Evolutionary conservation across 192 early-diverging fungal genomes (phyloP).

Genomic region (Coemansia sp.): DNA sequence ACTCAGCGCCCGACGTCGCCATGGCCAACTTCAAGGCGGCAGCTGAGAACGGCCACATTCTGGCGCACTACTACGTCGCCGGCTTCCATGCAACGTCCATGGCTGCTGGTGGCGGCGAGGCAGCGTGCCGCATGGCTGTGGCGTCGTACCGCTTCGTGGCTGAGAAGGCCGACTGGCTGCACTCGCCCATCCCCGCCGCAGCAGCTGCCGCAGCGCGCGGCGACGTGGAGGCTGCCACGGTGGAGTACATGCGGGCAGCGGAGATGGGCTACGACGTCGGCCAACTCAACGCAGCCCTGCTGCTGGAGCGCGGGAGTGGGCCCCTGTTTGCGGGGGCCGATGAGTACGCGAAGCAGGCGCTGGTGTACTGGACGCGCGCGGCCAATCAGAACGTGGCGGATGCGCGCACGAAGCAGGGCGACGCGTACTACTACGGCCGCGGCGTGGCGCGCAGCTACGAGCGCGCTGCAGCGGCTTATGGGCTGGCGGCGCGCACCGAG

Average conservation of each 20-base stretch:
- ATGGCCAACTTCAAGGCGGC: conserved; percentile 60
- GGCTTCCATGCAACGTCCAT: conserved; percentile 76
- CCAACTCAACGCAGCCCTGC: conserved; percentile 87
- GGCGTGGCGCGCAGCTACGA: conserved; percentile 66
- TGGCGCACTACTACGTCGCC: conserved; percentile 56
- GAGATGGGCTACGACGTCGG: conserved; percentile 88
- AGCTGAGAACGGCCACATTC: conserved; percentile 62
- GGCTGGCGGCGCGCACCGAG: conserved; percentile 76
- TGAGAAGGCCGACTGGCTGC: conserved; percentile 85
- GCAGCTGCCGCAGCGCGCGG: conserved; percentile 57
- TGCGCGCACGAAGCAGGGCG: conserved; percentile 89
- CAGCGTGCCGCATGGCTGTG: conserved; percentile 67
- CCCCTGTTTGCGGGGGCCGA: conserved; percentile 12
- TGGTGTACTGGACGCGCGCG: conserved; percentile 91
- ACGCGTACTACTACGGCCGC: conserved; percentile 87
- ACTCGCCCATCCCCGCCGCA: conserved; percentile 64
- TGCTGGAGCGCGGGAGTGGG: conserved; percentile 64
- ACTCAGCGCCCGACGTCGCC: conserved; percentile 43
- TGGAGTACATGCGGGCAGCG: conserved; percentile 80
- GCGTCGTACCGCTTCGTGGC: conserved; percentile 76
- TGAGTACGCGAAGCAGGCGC: conserved; percentile 56
- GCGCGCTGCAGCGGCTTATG: conserved; percentile 81
- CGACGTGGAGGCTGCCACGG: conserved; percentile 67
- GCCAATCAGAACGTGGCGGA: conserved; percentile 92
- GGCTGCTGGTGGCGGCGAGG: conserved; percentile 50